Percentiles rank a stretch among this genome's conserved stretches.
Conservation (phyloP, 1,139 yeast species). For the Zhuliangozyma parablackwelliae region DNA sequence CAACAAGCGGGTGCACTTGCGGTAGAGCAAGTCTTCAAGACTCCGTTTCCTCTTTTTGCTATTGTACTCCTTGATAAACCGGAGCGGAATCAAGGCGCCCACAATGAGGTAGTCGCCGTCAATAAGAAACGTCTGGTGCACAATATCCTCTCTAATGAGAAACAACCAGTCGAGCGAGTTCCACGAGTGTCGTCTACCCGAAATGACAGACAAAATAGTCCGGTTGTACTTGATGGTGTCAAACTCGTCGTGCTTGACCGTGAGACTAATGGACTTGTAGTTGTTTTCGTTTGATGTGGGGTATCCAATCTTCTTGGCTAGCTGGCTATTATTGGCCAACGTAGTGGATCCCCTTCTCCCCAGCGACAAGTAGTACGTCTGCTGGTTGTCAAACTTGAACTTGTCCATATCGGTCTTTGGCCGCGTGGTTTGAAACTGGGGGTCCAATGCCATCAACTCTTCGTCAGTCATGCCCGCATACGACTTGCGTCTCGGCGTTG, state of each 20-base stretch:
- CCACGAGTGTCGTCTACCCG: slow-evolving; percentile 47
- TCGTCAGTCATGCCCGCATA: slow-evolving; percentile 62
- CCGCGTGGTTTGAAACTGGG: slow-evolving; percentile 41
- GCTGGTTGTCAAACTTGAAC: slow-evolving; percentile 40
- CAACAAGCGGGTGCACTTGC: slow-evolving; percentile 37
- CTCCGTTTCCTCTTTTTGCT: slow-evolving; percentile 8
- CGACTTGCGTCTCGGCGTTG: slow-evolving; percentile 41
- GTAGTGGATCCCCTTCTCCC: slow-evolving; percentile 12
- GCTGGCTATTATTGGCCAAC: slow-evolving; percentile 8
- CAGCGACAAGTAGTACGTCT: slow-evolving; percentile 30
- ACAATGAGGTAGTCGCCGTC: slow-evolving; percentile 40
- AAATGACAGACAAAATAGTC: slow-evolving; percentile 34
- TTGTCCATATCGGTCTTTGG: slow-evolving; percentile 30
- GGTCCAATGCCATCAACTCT: slow-evolving; percentile 58
- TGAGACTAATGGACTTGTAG: slow-evolving; percentile 37
- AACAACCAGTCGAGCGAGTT: slow-evolving; percentile 39
- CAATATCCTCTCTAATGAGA: slow-evolving; percentile 8
- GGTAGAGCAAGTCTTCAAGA: slow-evolving; percentile 28
- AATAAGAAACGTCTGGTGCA: slow-evolving; percentile 20
- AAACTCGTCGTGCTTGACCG: slow-evolving; percentile 33
- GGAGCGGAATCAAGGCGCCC: slow-evolving; percentile 34
- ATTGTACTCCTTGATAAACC: slow-evolving; percentile 18
- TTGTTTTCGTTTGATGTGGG: slow-evolving; percentile 38
- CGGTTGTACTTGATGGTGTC: slow-evolving; percentile 19
- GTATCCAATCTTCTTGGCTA: slow-evolving; percentile 12